A percentile compares a stretch with the other conserved stretches of the same genome.
Conservation (phyloP, 1,139 yeast species). For the Magnusiomyces sp. region DNA sequence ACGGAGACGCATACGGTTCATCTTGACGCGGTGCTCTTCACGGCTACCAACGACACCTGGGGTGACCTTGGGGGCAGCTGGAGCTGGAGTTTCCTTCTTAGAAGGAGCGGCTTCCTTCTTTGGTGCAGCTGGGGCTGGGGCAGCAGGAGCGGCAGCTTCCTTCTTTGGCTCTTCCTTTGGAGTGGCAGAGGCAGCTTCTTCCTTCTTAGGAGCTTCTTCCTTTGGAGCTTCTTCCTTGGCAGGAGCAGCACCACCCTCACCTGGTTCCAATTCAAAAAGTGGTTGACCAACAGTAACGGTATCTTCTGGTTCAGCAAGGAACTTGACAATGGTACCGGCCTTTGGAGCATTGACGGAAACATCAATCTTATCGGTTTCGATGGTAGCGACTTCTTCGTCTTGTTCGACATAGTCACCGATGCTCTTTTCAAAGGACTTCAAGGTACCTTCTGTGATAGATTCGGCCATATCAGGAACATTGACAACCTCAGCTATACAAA, state of each 20-base stretch:
- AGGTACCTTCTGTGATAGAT: conserved; percentile 94
- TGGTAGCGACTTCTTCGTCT: conserved; percentile 93
- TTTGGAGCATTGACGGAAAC: conserved; percentile 95
- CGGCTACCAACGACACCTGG: conserved; percentile 55
- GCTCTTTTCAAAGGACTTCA: conserved; percentile 56
- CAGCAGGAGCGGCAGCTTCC: conserved; percentile 18
- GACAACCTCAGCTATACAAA: conserved; percentile 33
- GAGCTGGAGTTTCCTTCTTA: conserved; percentile 29
- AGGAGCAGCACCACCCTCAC: conserved; percentile 51
- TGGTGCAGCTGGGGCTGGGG: conserved; percentile 21
- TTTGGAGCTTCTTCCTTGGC: conserved; percentile 24
- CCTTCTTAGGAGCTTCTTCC: conserved; percentile 24
- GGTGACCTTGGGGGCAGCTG: conserved; percentile 30
- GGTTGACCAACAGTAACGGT: conserved; percentile 97
- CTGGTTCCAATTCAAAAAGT: conserved; percentile 80
- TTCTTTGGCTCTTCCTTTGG: conserved; percentile 20
- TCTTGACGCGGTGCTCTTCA: conserved; percentile 85
- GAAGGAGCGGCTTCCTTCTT: conserved; percentile 19
- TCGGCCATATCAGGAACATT: conserved; percentile 99
- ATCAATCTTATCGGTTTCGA: conserved; percentile 97
- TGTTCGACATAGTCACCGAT: conserved; percentile 84
- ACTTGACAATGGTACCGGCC: conserved; percentile 80
- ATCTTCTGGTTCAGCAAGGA: conserved; percentile 77
- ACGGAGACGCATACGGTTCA: conserved; percentile 99
- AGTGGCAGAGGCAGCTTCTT: conserved; percentile 22